A percentile compares a stretch with the other conserved stretches of the same genome.
These are phyloP conservation scores for Aureobasidium sp. DNA, from an alignment of 2,329 filamentous ascomycete genomes.

Conservation along the genomic window DNA sequence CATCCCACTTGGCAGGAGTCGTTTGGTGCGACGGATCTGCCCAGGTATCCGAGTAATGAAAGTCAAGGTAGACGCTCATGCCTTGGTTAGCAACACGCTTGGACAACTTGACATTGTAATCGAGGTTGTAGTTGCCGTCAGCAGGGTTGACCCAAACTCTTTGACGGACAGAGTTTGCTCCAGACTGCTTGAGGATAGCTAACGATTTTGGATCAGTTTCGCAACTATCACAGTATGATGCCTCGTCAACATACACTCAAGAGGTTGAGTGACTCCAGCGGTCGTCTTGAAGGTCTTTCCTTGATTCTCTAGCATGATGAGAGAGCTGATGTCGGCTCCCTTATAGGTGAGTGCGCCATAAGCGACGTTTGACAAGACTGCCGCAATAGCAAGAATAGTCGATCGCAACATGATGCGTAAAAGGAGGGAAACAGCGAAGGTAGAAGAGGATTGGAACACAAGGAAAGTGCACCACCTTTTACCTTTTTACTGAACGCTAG, in stretches of 20 bases:
- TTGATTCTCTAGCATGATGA: conserved; percentile 25
- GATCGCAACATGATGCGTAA: not conserved
- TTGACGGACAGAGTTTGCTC: conserved; percentile 20
- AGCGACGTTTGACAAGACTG: conserved; percentile 5
- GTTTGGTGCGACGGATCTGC: conserved; percentile 27
- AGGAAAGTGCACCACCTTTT: not conserved
- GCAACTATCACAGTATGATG: not conserved
- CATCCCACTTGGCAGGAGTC: conserved; percentile 24
- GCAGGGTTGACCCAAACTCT: conserved; percentile 23
- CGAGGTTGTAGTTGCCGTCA: conserved; percentile 22
- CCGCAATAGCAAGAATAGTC: not conserved
- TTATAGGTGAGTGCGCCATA: conserved; percentile 21
- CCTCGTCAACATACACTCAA: not conserved
- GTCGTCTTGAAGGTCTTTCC: conserved; percentile 27
- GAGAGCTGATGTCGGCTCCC: conserved; percentile 30
- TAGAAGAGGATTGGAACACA: not conserved
- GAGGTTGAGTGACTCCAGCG: conserved; percentile 12
- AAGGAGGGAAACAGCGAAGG: not conserved
- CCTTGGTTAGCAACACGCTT: conserved; percentile 24
- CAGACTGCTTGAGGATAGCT: conserved; percentile 17
- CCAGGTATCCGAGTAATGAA: conserved; percentile 28
- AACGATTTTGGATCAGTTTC: conserved; percentile 16
- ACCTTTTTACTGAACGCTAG: not conserved
- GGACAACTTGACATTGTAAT: conserved; percentile 27
- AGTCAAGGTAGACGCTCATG: conserved; percentile 23